Evolutionary conservation across 805 yeast genomes (phyloP), one percentile per base, ranked within the genome.

Genomic region (Candida tallmaniae): DNA sequence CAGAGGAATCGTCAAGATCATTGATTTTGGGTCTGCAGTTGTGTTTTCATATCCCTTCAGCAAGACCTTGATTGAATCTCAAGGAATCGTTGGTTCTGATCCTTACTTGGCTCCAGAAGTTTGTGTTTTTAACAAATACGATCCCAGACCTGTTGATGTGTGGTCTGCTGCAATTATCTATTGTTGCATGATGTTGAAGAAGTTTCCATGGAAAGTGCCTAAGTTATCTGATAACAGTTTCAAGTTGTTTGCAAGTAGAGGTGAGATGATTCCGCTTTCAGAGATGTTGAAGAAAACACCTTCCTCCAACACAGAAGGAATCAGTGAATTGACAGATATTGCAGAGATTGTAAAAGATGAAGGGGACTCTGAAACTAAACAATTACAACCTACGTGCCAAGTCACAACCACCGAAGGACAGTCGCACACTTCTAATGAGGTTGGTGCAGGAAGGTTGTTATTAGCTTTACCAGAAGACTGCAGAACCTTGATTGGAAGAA

Each of bases 151-250:
- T 23, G 88, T 82, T 19, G 95, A 84, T 59, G 72, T 84, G 21
- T 84, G 95, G 95, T 83, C 93, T 5, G 67, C 83, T 30, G 94
- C 86, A 14, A 84, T 84, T 23, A 84, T 84, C 18, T 84, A 80
- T 52, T 84, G 95, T 58, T 84, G 94, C 60, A 83, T 84, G 90
- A 81, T 86, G 45, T 64, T 84, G 40, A 80, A 83, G 58, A 72
- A 89, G 51, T 84, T 84, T 53, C 95, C 95, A 2, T 84, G 95
- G 95, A 84, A 83, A 54, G 83, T 80, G 2, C 94, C 95, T 9
- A 76, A 73, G 45, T 65, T 63, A 12, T 57, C 76, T 22, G 95
- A 84, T 56, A 79, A 80, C 42, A 80, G 87, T 47, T 84, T 77
- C 56, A 73, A 71, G 45, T 60, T 83, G 21, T 84, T 74, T 50